Percentiles rank a stretch among this genome's conserved stretches.
Evolutionary conservation across 139 green algal genomes (phyloP).

Genomic region (Medakamo hakoo): DNA sequence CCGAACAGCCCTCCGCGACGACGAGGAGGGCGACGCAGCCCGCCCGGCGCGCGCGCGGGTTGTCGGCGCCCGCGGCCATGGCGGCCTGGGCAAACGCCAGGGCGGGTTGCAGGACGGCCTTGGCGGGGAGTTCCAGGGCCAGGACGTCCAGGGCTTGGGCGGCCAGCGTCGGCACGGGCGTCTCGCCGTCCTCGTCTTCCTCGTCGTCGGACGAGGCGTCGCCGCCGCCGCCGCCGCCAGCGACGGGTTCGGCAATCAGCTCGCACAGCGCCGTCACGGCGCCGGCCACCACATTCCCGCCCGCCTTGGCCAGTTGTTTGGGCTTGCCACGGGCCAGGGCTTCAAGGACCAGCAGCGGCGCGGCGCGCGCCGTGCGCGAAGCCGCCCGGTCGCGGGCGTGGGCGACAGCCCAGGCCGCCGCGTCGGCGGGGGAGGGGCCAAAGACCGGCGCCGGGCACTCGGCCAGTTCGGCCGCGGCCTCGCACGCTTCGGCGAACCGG

Average conservation of each 20-base stretch:
- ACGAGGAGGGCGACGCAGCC: conserved; percentile 22
- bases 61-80: conserved; percentile 8
- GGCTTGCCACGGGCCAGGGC: conserved; percentile 42
- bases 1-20: conserved; percentile 41
- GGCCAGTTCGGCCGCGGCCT: background rate
- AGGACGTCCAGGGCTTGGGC: conserved; percentile 36
- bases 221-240: background rate
- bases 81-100: conserved; percentile 14
- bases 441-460: background rate
- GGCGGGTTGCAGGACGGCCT: conserved; percentile 26
- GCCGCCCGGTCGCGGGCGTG: background rate
- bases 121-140: conserved; percentile 28
- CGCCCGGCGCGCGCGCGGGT: conserved; percentile 2
- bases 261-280: conserved; percentile 36
- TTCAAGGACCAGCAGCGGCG: conserved; percentile 3
- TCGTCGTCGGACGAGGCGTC: conserved; percentile 4
- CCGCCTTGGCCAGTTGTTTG: conserved; percentile 44
- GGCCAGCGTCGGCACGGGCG: conserved; percentile 17
- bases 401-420: background rate
- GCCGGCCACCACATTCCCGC: conserved; percentile 19
- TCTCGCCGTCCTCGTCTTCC: conserved; percentile 18
- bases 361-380: background rate
- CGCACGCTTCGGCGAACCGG: background rate
- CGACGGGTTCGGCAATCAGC: conserved; percentile 30
- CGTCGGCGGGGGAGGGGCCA: background rate